Evolutionary conservation across 176 grass and related monocot species (phyloP).

Genomic region (Aegilops speltoides): DNA sequence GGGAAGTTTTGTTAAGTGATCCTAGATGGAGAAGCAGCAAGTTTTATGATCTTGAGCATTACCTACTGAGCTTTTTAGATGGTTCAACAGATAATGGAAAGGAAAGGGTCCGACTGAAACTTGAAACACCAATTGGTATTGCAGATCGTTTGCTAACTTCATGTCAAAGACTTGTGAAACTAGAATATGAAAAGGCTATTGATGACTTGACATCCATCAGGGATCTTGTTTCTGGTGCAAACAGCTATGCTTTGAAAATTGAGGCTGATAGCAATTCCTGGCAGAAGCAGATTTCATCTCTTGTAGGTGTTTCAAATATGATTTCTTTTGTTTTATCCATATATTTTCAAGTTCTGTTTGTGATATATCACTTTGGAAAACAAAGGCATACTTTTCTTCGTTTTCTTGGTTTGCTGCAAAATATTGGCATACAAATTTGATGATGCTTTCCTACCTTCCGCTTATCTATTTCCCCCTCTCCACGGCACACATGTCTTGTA

Average conservation of each 20-base stretch:
- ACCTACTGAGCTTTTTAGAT: conserved; percentile 89
- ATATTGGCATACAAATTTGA: neutral
- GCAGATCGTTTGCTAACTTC: conserved; percentile 82
- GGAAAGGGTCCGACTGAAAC: conserved; percentile 79
- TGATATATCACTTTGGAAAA: conserved; percentile 13
- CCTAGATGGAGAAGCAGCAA: conserved; percentile 81
- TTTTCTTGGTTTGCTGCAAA: conserved; percentile 14
- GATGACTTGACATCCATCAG: conserved; percentile 78
- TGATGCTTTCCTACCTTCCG: conserved; percentile 1
- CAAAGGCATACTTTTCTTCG: neutral
- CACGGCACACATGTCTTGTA: neutral
- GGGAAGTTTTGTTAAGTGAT: conserved; percentile 57
- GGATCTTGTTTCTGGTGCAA: conserved; percentile 64
- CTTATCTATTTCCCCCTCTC: neutral
- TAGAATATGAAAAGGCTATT: conserved; percentile 72
- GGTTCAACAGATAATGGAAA: conserved; percentile 90
- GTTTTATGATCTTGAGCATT: conserved; percentile 80
- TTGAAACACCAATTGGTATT: conserved; percentile 94
- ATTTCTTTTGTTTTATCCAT: neutral
- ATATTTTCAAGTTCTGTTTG: neutral
- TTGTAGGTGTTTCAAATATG: conserved; percentile 55
- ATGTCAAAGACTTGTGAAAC: conserved; percentile 74
- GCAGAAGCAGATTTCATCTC: conserved; percentile 69
- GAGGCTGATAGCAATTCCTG: conserved; percentile 63
- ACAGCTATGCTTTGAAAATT: conserved; percentile 65